A percentile compares a stretch with the other conserved stretches of the same genome.
Conservation (phyloP, 768 basidiomycete species). For the Tricholoma furcatifolium region DNA sequence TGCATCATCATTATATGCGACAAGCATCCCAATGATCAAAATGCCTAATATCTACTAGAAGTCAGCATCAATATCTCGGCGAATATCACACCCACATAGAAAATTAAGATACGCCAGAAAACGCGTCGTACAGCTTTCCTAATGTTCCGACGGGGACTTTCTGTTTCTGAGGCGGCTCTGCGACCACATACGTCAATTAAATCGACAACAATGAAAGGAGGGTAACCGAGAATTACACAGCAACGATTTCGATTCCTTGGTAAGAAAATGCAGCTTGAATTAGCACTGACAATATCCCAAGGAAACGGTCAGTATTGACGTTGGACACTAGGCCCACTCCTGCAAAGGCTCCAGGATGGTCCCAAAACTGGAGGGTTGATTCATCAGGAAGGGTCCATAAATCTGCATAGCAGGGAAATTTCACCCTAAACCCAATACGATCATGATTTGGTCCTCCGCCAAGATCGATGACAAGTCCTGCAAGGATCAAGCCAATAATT, state of each 20-base stretch:
- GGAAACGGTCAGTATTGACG: slow-evolving; percentile 46
- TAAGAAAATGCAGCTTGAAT: slow-evolving; percentile 70
- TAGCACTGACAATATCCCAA: slow-evolving; percentile 41
- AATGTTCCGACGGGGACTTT: slow-evolving; percentile 78
- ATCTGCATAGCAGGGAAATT: slow-evolving; percentile 12
- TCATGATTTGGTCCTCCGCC: slow-evolving; percentile 74
- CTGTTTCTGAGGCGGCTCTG: slow-evolving; percentile 77
- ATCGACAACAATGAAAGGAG: neutral
- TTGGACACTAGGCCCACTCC: slow-evolving; percentile 38
- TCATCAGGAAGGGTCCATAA: neutral
- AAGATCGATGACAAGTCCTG: slow-evolving; percentile 70
- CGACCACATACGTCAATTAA: slow-evolving; percentile 1
- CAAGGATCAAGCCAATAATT: slow-evolving; percentile 58
- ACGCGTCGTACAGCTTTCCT: slow-evolving; percentile 73
- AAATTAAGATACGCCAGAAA: slow-evolving; percentile 77
- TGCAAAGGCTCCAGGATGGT: slow-evolving; percentile 65
- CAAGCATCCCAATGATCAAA: slow-evolving; percentile 76
- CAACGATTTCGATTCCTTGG: slow-evolving; percentile 75
- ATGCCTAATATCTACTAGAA: slow-evolving; percentile 57
- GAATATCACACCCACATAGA: slow-evolving; percentile 65
- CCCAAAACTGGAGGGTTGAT: slow-evolving; percentile 63
- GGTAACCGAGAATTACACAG: slow-evolving; percentile 40
- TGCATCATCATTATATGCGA: slow-evolving; percentile 60
- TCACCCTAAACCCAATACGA: slow-evolving; percentile 66
- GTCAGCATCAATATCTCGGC: neutral